Conservation (phyloP, 805 yeast species). For the Pichia sporocuriosa region DNA sequence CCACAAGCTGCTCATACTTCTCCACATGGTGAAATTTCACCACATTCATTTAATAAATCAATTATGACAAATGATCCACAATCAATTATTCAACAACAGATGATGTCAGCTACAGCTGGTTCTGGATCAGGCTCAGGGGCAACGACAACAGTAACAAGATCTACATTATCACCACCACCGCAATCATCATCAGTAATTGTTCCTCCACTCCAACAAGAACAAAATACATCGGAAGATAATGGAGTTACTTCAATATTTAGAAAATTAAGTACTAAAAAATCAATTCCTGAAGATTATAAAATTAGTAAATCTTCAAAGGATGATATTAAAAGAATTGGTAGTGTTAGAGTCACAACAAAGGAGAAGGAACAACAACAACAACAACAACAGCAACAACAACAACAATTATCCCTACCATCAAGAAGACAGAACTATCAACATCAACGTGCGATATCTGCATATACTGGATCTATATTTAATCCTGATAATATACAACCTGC, state of each 20-base stretch:
- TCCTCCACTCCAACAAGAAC: constrained; percentile 17
- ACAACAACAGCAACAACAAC: constrained; percentile 15
- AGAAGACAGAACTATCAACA: constrained; percentile 27
- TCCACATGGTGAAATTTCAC: constrained; percentile 24
- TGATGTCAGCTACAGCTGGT: too few relatives aligned
- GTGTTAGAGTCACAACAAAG: constrained; percentile 53
- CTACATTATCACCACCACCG: too few relatives aligned
- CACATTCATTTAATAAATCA: constrained; percentile 16
- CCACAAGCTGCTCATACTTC: constrained; percentile 40
- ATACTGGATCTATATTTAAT: constrained; percentile 26
- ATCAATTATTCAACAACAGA: constrained; percentile 17
- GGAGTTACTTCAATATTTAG: constrained; percentile 28
- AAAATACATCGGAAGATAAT: constrained; percentile 12
- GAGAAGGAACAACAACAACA: constrained; percentile 38
- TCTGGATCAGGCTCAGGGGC: too few relatives aligned
- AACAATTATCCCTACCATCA: constrained; percentile 17
- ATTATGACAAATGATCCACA: constrained; percentile 10
- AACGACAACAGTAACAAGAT: too few relatives aligned
- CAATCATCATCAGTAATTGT: too few relatives aligned
- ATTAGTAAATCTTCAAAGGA: constrained; percentile 14
- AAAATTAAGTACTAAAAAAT: constrained; percentile 28
- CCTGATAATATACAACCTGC: constrained; percentile 14
- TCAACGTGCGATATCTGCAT: constrained; percentile 35
- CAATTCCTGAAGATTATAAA: not conserved
- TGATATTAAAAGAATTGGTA: constrained; percentile 51